Evolutionary conservation across 2,329 filamentous ascomycete genomes (phyloP), one percentile per base, ranked within the genome.

Genomic region (Ciborinia camelliae): DNA sequence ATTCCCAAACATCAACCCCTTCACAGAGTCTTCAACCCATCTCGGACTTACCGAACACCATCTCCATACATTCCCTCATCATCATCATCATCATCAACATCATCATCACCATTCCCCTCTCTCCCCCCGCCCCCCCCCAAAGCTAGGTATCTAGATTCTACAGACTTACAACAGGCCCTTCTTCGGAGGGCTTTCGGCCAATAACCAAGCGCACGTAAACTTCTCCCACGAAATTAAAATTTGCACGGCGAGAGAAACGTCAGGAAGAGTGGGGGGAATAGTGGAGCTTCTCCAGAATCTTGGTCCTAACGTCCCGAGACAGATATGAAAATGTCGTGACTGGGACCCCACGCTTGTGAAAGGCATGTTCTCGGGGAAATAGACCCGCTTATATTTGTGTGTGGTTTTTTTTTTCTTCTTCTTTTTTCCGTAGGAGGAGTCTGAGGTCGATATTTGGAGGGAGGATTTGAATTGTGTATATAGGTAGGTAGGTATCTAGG

Each of bases 261-360:
- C 54, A 32, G 39, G 39, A 57, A 32, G n/a, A 57, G 54, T 57
- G 54, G 54, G 28, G 28, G 10, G 10, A 37, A 54, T 37, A 57
- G 54, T 57, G 54, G 54, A 30, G 41, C 37, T 60, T 60, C 57
- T 60, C 57, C 57, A 60, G 54, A 57, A 57, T 57, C 53, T 43
- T 43, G 12, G n/a, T 41, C 52, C 23, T 23, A 39, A 54, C 51
- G 51, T 35, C 39, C 54, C 35, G 54, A 57, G 54, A 57, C 39
- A 57, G 10, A n/a, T 57, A 43, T 30, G 54, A 57, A 57, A n/a
- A 57, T 45, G 39, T 57, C 54, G 20, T 57, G 53, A 57, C 37
- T 6, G 37, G 53, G 37, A 57, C 53, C 53, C 53, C 37, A 57
- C 37, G 53, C 37, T 3, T n/a, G 23, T 28, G 26, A n/a, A 57